Conservation (phyloP, 805 yeast species). For the Candida odintsovae region DNA sequence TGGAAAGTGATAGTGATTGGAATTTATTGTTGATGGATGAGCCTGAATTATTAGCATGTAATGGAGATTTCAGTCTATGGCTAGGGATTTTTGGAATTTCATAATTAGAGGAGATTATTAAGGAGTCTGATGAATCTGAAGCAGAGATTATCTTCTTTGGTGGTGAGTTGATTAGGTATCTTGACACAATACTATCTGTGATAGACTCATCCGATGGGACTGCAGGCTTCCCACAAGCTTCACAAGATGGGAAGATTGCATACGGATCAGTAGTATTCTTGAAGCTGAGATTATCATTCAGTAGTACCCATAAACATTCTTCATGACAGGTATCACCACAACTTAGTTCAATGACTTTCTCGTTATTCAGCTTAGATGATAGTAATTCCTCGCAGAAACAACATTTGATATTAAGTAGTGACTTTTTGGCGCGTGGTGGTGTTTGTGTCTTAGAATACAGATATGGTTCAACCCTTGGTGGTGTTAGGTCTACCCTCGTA, state of each 20-base stretch:
- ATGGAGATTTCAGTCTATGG: neutral
- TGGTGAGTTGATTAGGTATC: slow-evolving; percentile 12
- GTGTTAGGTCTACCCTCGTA: neutral
- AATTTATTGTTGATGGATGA: slow-evolving; percentile 4
- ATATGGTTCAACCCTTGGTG: slow-evolving; percentile 18
- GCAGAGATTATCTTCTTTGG: neutral
- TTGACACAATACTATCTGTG: slow-evolving; percentile 16
- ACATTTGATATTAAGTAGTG: slow-evolving; percentile 24
- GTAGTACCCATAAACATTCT: slow-evolving; percentile 33
- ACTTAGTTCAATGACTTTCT: slow-evolving; percentile 31
- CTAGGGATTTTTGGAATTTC: slow-evolving; percentile 1
- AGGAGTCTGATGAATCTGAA: slow-evolving; percentile 3
- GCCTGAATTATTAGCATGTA: neutral
- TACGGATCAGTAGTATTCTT: slow-evolving; percentile 3
- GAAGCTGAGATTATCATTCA: slow-evolving; percentile 1
- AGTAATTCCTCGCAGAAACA: slow-evolving; percentile 40
- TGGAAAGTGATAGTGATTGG: slow-evolving; percentile 14
- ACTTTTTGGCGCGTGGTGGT: slow-evolving; percentile 13
- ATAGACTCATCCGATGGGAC: slow-evolving; percentile 19
- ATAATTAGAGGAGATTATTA: slow-evolving; percentile 8
- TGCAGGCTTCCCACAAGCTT: slow-evolving; percentile 13
- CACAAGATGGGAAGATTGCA: slow-evolving; percentile 21
- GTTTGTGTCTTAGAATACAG: slow-evolving; percentile 10
- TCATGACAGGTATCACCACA: slow-evolving; percentile 44
- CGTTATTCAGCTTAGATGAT: slow-evolving; percentile 30